Conservation (phyloP, 148 eudicot species). For the Pharnaceum exiguum region DNA sequence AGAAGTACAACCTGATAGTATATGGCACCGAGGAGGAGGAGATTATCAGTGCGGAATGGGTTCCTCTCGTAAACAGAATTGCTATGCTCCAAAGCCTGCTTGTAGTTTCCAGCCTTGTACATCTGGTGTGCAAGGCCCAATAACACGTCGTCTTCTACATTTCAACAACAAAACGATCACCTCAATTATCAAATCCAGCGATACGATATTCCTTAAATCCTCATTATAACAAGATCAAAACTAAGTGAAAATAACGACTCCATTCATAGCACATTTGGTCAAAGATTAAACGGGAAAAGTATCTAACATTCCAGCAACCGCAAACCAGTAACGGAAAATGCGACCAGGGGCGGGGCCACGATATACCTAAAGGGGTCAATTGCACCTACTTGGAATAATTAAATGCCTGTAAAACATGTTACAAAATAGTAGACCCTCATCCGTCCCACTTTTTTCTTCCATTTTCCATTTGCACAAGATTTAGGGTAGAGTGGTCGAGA, state of each 20-base stretch:
- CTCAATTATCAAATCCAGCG: background rate
- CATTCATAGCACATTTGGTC: background rate
- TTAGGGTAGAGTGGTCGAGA: no score
- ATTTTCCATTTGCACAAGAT: no score
- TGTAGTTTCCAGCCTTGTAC: conserved; percentile 80
- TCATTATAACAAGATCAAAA: background rate
- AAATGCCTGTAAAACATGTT: no score
- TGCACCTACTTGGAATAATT: no score
- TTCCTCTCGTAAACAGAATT: conserved; percentile 75
- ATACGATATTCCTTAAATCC: background rate
- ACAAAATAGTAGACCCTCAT: no score
- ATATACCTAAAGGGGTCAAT: no score
- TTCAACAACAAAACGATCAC: conserved; percentile 1
- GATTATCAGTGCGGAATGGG: conserved; percentile 84
- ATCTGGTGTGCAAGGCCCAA: conserved; percentile 78
- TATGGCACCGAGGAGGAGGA: conserved; percentile 82
- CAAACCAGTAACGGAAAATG: no score
- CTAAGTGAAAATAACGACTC: background rate
- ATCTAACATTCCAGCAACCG: no score
- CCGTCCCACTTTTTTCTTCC: no score
- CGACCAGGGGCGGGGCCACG: no score
- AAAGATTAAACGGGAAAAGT: background rate
- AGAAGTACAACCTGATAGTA: conserved; percentile 68
- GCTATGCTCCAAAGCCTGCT: conserved; percentile 84
- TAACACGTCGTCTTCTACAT: conserved; percentile 62